Conservation (phyloP, 2,329 filamentous ascomycete genomes). For the Ciborinia camelliae region DNA sequence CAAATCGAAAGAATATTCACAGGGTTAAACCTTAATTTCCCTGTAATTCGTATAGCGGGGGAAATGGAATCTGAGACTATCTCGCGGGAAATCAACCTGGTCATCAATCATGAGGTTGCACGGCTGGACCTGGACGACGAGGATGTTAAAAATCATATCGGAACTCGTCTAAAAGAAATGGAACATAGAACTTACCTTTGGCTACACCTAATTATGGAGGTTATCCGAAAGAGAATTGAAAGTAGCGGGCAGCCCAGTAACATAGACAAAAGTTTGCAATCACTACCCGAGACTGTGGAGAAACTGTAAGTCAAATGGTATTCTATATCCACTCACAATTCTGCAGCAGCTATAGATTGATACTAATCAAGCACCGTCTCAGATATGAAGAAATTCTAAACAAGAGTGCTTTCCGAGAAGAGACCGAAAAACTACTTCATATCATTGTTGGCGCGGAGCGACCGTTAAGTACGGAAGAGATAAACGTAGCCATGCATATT, state of each 20-base stretch:
- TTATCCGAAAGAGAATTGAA: not conserved
- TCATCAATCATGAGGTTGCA: not conserved
- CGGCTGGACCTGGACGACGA: not conserved
- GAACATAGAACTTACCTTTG: constrained; percentile 17
- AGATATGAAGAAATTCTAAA: constrained; percentile 10
- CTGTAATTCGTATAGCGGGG: constrained; percentile 8
- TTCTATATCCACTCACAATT: not conserved
- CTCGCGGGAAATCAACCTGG: constrained; percentile 17
- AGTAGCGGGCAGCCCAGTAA: not conserved
- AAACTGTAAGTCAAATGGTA: not conserved
- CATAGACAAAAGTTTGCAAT: not conserved
- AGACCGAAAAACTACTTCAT: constrained; percentile 11
- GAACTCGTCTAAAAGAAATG: not conserved
- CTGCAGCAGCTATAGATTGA: not conserved
- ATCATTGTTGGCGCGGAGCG: constrained; percentile 5
- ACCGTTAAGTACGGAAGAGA: constrained; percentile 1
- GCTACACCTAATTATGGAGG: constrained; percentile 14
- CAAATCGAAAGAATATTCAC: constrained; percentile 1
- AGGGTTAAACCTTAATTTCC: not conserved
- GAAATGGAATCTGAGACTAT: constrained; percentile 13
- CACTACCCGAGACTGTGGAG: not conserved
- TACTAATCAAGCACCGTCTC: not conserved
- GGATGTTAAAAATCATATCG: not conserved
- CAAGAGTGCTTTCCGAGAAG: not conserved
- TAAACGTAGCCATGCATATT: constrained; percentile 2